Evolutionary conservation across 306 rosid genomes (phyloP).

Genomic region (Corylus americana): DNA sequence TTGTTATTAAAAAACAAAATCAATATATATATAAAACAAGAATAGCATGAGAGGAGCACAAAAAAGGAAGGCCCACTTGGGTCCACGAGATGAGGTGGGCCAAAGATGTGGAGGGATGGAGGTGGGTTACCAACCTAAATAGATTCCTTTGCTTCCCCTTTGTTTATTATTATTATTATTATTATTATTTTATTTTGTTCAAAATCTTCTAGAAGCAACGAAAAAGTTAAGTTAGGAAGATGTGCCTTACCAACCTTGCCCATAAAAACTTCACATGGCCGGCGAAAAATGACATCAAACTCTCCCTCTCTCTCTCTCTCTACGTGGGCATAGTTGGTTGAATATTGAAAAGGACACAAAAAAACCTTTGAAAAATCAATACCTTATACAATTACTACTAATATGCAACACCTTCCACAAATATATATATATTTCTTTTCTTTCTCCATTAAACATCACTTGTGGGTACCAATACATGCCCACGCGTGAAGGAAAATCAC

Average conservation of each 20-base stretch:
- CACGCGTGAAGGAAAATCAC: background rate
- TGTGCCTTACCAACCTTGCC: conserved; percentile 49
- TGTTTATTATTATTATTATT: background rate
- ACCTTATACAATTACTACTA: background rate
- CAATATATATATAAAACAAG: no score
- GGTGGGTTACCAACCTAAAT: conserved; percentile 7
- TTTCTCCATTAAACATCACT: background rate
- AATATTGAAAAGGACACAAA: conserved; percentile 32
- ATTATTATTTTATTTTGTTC: background rate
- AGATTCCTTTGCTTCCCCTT: background rate
- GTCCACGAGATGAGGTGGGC: background rate
- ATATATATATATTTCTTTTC: background rate
- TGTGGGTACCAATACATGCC: conserved; percentile 1
- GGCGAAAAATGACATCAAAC: conserved; percentile 28
- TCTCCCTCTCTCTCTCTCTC: background rate
- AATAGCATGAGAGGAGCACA: background rate
- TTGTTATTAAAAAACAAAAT: no score
- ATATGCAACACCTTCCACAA: conserved; percentile 22
- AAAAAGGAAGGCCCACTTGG: background rate
- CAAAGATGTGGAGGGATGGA: background rate
- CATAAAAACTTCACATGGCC: conserved; percentile 38
- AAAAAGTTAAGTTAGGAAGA: conserved; percentile 42
- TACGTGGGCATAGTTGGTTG: conserved; percentile 28
- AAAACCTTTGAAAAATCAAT: background rate
- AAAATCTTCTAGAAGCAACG: conserved; percentile 49